These are phyloP conservation scores for Salix koriyanagi DNA, from an alignment of 345 rosid genomes.

Conservation along the genomic window DNA sequence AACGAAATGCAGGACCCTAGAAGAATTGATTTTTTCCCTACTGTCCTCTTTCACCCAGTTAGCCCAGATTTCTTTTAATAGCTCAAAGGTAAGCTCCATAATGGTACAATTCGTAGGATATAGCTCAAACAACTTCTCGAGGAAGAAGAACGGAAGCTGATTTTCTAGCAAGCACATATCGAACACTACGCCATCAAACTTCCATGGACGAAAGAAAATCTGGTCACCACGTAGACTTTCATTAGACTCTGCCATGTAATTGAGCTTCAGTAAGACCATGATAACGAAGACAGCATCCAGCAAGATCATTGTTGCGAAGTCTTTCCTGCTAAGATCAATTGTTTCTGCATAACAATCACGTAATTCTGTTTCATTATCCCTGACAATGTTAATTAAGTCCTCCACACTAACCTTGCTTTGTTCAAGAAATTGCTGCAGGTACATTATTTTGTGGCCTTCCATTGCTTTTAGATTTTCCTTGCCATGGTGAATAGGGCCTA, in stretches of 20 bases:
- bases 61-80: not conserved
- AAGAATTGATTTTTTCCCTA: not conserved
- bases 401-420: not conserved
- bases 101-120: not conserved
- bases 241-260: no score
- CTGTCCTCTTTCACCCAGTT: not conserved
- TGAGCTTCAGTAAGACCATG: not conserved
- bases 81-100: not conserved
- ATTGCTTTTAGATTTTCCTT: not conserved
- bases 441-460: conserved; percentile 11
- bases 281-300: conserved; percentile 15
- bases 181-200: not conserved
- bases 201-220: not conserved
- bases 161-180: not conserved
- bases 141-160: conserved; percentile 6
- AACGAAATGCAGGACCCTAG: not conserved
- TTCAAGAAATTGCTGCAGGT: not conserved
- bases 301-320: not conserved
- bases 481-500: conserved; percentile 18
- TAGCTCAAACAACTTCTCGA: not conserved
- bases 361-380: not conserved
- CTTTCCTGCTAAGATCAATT: not conserved
- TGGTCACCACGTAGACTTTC: not conserved
- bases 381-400: not conserved
- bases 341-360: conserved; percentile 9